phyloP scores from a whole-genome alignment of 345 rosid species.

The Citrus sp. region DNA sequence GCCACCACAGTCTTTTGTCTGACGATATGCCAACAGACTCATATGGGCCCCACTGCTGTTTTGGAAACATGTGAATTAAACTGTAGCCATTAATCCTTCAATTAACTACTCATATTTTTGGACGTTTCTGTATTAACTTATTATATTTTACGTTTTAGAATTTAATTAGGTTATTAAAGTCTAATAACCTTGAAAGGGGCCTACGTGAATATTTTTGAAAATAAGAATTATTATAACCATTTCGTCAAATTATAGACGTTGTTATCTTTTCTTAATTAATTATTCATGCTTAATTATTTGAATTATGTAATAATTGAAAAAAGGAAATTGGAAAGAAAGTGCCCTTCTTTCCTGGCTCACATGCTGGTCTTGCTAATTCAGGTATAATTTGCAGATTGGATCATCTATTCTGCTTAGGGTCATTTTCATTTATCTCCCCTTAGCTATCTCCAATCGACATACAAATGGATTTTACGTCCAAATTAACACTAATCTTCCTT shows the following conservation, averaged over 20 bases:
- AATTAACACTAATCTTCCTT: too few relatives aligned
- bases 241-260: too few relatives aligned
- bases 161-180: too few relatives aligned
- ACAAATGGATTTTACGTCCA: too few relatives aligned
- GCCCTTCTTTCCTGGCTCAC: conserved; percentile 20
- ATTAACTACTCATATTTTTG: conserved; percentile 2
- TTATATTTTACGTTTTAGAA: background rate
- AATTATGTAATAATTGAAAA: background rate
- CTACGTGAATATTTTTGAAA: too few relatives aligned
- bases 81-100: background rate
- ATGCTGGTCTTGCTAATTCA: conserved; percentile 19
- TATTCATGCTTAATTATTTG: background rate
- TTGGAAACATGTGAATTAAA: background rate
- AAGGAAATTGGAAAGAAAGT: conserved; percentile 21
- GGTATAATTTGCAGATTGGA: background rate
- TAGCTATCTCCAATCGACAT: background rate
- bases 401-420: background rate
- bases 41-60: background rate
- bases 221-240: too few relatives aligned
- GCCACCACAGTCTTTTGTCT: background rate
- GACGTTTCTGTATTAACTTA: conserved; percentile 4
- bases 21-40: background rate
- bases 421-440: background rate
- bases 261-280: background rate
- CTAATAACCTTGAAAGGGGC: too few relatives aligned